phyloP scores from a whole-genome alignment of 169 alveolate species.

The Besnoitia besnoiti region DNA sequence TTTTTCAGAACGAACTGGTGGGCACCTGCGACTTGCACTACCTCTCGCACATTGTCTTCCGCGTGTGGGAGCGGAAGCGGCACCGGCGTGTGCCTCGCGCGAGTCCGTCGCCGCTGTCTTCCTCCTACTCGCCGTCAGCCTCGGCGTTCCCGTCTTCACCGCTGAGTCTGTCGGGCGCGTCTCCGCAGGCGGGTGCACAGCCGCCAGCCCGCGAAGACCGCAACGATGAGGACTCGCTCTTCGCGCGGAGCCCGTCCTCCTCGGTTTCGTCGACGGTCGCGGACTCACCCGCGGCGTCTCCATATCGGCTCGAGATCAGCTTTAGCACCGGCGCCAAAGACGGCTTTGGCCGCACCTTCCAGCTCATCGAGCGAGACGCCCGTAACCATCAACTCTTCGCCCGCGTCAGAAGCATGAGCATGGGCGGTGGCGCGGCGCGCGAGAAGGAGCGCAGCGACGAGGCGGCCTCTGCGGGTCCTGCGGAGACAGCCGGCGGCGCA shows the following conservation, averaged over 20 bases:
- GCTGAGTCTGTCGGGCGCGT: background rate
- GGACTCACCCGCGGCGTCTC: conserved; percentile 24
- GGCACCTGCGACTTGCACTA: conserved; percentile 65
- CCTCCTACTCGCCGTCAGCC: background rate
- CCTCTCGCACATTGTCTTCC: conserved; percentile 66
- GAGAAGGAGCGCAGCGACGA: too few relatives aligned
- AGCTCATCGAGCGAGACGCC: conserved; percentile 48
- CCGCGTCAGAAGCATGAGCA: background rate
- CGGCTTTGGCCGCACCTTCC: conserved; percentile 58
- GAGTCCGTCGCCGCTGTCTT: background rate
- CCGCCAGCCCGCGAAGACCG: background rate
- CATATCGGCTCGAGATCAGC: conserved; percentile 56
- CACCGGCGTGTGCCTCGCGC: background rate
- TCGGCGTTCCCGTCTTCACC: background rate
- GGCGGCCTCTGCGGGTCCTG: background rate
- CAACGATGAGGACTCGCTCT: background rate
- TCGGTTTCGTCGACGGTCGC: too few relatives aligned
- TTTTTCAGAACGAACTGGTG: conserved; percentile 40
- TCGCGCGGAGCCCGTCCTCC: too few relatives aligned
- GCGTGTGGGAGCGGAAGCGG: conserved; percentile 62
- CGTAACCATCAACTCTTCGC: conserved; percentile 50
- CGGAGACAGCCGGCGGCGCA: background rate
- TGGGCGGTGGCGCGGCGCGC: too few relatives aligned
- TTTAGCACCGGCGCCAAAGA: conserved; percentile 68
- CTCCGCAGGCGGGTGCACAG: background rate